Percentiles rank a stretch among this genome's conserved stretches.
phyloP scores from a whole-genome alignment of 2,329 filamentous ascomycete genomes.

The Didymella lethalis region DNA sequence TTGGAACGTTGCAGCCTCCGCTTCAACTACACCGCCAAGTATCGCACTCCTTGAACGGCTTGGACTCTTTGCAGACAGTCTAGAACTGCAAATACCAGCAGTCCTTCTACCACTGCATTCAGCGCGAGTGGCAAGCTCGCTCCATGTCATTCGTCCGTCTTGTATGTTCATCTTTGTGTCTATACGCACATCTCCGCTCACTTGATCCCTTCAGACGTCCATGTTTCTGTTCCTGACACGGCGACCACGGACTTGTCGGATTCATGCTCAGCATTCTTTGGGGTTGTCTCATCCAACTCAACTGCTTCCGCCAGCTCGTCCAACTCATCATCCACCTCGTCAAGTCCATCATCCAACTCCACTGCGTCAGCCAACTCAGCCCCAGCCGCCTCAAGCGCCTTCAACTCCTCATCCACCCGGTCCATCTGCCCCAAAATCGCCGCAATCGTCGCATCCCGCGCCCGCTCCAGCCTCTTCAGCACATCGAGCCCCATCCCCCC shows the following conservation, averaged over 20 bases:
- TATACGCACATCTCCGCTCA: neutral
- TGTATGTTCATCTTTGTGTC: too few relatives aligned
- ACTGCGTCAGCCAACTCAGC: too few relatives aligned
- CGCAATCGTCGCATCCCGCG: conserved; percentile 61
- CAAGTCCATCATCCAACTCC: neutral
- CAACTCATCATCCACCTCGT: neutral
- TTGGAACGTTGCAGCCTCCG: too few relatives aligned
- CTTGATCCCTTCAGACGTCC: neutral
- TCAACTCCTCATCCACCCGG: conserved; percentile 55
- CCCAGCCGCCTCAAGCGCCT: conserved; percentile 29
- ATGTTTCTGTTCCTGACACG: neutral
- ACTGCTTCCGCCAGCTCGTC: neutral
- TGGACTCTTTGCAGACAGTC: too few relatives aligned
- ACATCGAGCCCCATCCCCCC: conserved; percentile 51
- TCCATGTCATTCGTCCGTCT: too few relatives aligned
- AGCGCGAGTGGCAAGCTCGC: too few relatives aligned
- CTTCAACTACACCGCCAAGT: too few relatives aligned
- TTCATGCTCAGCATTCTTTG: too few relatives aligned
- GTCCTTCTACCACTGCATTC: too few relatives aligned
- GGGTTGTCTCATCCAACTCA: too few relatives aligned
- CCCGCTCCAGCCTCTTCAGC: conserved; percentile 56
- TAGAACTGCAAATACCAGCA: conserved; percentile 6
- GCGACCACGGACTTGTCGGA: too few relatives aligned
- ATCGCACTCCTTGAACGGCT: too few relatives aligned
- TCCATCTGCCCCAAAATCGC: conserved; percentile 63